These are phyloP conservation scores for Chamaenerion angustifolium DNA, from an alignment of 345 rosid species.

Conservation along the genomic window DNA sequence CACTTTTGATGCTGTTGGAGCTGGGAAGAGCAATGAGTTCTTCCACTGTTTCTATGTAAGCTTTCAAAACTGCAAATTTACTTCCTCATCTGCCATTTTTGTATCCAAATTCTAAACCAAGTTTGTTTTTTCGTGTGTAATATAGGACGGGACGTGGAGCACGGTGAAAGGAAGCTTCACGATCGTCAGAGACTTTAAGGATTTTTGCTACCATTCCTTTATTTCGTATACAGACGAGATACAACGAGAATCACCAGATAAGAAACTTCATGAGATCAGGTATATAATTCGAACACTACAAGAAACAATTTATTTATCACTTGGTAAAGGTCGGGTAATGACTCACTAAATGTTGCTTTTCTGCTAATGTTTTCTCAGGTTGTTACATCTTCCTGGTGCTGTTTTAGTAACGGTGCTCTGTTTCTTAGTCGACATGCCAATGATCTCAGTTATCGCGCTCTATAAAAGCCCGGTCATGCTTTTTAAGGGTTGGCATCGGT, in stretches of 20 bases:
- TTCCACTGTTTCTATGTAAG: slow-evolving; percentile 78
- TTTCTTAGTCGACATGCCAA: slow-evolving; percentile 42
- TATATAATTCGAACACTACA: slow-evolving; percentile 11
- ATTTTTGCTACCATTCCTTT: slow-evolving; percentile 70
- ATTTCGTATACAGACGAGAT: slow-evolving; percentile 64
- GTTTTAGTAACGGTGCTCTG: slow-evolving; percentile 48
- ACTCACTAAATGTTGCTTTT: no score
- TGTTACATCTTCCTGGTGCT: slow-evolving; percentile 59
- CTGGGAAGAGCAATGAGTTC: slow-evolving; percentile 50
- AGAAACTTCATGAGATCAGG: slow-evolving; percentile 79
- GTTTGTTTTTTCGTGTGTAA: background rate
- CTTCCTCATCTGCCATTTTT: background rate
- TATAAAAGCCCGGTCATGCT: slow-evolving; percentile 88
- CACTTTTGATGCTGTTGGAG: slow-evolving; percentile 88
- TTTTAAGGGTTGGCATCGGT: slow-evolving; percentile 87
- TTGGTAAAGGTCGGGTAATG: no score
- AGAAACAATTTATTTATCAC: no score
- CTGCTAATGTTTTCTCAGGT: slow-evolving; percentile 27
- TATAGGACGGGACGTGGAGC: slow-evolving; percentile 84
- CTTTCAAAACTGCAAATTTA: background rate
- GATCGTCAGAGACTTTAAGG: slow-evolving; percentile 51
- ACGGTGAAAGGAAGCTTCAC: slow-evolving; percentile 53
- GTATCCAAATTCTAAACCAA: background rate
- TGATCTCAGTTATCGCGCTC: slow-evolving; percentile 60
- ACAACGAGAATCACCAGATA: slow-evolving; percentile 22